phyloP scores from a whole-genome alignment of 805 yeast genomes.

The Ascoidea rubescens region DNA sequence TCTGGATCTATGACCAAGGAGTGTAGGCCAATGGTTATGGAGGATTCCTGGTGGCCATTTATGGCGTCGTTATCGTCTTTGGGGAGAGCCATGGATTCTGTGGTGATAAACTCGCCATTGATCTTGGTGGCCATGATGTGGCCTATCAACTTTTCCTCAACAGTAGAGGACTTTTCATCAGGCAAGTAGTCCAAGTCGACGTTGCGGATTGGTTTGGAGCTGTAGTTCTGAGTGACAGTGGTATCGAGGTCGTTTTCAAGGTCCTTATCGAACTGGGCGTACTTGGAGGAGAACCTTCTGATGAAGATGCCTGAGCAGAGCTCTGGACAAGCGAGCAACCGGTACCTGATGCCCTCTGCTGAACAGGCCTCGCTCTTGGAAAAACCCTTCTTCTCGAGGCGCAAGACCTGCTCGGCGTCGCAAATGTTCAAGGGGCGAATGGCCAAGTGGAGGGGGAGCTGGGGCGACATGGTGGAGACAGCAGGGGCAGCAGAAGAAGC shows the following conservation, averaged over 20 bases:
- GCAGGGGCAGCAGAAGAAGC: background rate
- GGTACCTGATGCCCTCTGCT: constrained; percentile 46
- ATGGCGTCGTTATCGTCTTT: constrained; percentile 14
- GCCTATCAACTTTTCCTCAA: constrained; percentile 56
- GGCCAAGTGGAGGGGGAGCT: constrained; percentile 44
- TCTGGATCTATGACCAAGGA: constrained; percentile 65
- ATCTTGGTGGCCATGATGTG: constrained; percentile 73
- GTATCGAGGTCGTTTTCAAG: constrained; percentile 11
- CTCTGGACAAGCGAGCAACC: constrained; percentile 79
- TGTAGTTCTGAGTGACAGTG: constrained; percentile 8
- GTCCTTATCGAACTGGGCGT: constrained; percentile 14
- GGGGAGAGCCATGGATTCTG: constrained; percentile 49
- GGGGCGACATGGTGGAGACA: constrained; percentile 15
- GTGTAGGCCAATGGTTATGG: constrained; percentile 68
- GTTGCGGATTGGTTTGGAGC: background rate
- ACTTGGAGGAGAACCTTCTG: constrained; percentile 42
- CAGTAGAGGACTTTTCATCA: constrained; percentile 22
- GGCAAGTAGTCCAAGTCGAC: constrained; percentile 11
- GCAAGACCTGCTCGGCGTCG: constrained; percentile 50
- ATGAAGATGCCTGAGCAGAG: constrained; percentile 79
- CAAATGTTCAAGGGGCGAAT: constrained; percentile 69
- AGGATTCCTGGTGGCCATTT: constrained; percentile 62
- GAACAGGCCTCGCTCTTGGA: constrained; percentile 58
- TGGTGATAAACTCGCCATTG: constrained; percentile 32
- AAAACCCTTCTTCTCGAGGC: constrained; percentile 57